phyloP scores from a whole-genome alignment of 2,329 filamentous ascomycete genomes.

The Lanzia echinophila region DNA sequence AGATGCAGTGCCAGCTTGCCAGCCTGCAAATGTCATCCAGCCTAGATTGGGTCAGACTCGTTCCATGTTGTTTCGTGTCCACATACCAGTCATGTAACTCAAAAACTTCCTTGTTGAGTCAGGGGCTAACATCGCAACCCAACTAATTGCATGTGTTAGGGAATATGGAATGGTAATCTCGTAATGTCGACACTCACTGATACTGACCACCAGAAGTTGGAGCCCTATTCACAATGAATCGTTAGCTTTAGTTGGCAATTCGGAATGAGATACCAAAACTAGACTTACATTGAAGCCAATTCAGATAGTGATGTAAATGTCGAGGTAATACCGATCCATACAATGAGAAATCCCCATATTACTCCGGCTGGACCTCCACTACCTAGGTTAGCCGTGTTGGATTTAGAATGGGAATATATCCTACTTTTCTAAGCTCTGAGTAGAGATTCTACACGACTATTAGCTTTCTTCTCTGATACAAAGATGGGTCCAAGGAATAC shows the following conservation, averaged over 20 bases:
- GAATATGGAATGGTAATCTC: background rate
- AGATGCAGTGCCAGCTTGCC: slow-evolving; percentile 34
- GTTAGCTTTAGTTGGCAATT: background rate
- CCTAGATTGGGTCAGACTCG: background rate
- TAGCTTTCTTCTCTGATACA: background rate
- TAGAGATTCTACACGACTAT: background rate
- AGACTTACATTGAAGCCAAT: slow-evolving; percentile 20
- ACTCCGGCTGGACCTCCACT: slow-evolving; percentile 25
- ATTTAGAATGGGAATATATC: background rate
- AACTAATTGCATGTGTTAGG: background rate
- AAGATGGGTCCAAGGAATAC: background rate
- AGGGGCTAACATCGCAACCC: background rate
- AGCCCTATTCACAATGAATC: background rate
- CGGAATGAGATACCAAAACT: background rate
- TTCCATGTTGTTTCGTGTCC: background rate
- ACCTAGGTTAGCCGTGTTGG: background rate
- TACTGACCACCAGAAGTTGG: background rate
- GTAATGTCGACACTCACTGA: background rate
- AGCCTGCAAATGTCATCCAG: slow-evolving; percentile 31
- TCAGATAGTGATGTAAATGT: slow-evolving; percentile 17
- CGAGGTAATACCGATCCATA: slow-evolving; percentile 23
- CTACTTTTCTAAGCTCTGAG: background rate
- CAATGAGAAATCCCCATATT: slow-evolving; percentile 33
- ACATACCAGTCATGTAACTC: background rate
- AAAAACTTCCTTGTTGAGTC: background rate